phyloP scores from a whole-genome alignment of 2,329 filamentous ascomycete species.

The Helotiales sp. region DNA sequence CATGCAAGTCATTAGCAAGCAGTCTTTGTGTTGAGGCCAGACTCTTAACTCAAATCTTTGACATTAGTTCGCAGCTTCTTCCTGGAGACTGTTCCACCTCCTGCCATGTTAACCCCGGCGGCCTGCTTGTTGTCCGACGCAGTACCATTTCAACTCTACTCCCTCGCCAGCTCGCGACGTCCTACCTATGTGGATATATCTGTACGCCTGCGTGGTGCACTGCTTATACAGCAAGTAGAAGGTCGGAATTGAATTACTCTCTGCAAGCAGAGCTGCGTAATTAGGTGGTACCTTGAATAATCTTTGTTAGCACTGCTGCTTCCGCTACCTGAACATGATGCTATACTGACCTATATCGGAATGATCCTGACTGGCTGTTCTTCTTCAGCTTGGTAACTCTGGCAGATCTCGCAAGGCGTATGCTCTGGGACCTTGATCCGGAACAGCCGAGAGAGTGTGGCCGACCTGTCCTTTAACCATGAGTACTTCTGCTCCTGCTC shows the following conservation, averaged over 20 bases:
- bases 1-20: slow-evolving; percentile 20
- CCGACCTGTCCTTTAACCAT: slow-evolving; percentile 20
- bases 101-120: slow-evolving; percentile 1
- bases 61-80: slow-evolving; percentile 21
- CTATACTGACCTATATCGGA: slow-evolving; percentile 17
- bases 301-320: slow-evolving; percentile 17
- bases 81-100: slow-evolving; percentile 18
- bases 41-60: slow-evolving; percentile 23
- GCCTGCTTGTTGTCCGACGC: neutral
- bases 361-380: slow-evolving; percentile 22
- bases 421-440: slow-evolving; percentile 21
- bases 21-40: slow-evolving; percentile 24
- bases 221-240: slow-evolving; percentile 5
- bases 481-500: slow-evolving; percentile 15
- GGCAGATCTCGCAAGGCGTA: slow-evolving; percentile 24
- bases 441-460: slow-evolving; percentile 17
- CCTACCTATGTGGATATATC: neutral
- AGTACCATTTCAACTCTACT: neutral
- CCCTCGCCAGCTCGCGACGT: neutral
- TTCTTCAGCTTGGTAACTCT: slow-evolving; percentile 21
- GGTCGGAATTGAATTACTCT: neutral
- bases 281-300: slow-evolving; percentile 8
- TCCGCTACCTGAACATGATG: slow-evolving; percentile 11
- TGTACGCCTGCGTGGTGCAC: neutral
- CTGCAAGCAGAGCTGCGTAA: slow-evolving; percentile 7